Conservation (phyloP, 2,329 filamentous ascomycete genomes). For the Claviceps sp. region DNA sequence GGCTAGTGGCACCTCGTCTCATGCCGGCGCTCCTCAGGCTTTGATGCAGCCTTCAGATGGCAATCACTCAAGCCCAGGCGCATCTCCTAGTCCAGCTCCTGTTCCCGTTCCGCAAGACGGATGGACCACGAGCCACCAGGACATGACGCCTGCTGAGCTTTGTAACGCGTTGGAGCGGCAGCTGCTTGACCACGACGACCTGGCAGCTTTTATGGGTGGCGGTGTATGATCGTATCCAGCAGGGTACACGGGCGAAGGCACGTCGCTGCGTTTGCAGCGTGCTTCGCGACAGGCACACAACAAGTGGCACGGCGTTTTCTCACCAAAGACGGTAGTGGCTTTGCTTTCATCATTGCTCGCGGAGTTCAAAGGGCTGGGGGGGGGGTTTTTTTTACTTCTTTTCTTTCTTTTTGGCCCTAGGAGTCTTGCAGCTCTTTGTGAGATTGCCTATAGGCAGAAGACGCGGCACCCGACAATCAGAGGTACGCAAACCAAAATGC, state of each 20-base stretch:
- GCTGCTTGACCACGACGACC: slow-evolving; percentile 45
- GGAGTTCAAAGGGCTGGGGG: not conserved
- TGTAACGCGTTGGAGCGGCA: slow-evolving; percentile 47
- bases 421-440: not conserved
- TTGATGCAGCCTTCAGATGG: slow-evolving; percentile 15
- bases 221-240: slow-evolving; percentile 30
- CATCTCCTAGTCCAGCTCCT: slow-evolving; percentile 18
- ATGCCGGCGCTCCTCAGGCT: slow-evolving; percentile 12
- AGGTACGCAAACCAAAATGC: not conserved
- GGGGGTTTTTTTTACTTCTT: not conserved
- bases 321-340: too few relatives aligned
- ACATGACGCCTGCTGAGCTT: slow-evolving; percentile 46
- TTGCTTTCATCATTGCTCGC: too few relatives aligned
- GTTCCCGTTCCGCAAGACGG: slow-evolving; percentile 17
- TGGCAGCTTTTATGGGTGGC: slow-evolving; percentile 49
- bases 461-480: slow-evolving; percentile 2
- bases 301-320: too few relatives aligned
- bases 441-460: not conserved
- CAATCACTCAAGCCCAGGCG: slow-evolving; percentile 25
- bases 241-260: not conserved
- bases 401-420: not conserved
- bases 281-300: not conserved
- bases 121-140: slow-evolving; percentile 23
- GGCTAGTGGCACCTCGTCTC: slow-evolving; percentile 27
- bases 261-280: not conserved